Conservation (phyloP, 768 basidiomycete genomes). For the Amyloporia xantha region DNA sequence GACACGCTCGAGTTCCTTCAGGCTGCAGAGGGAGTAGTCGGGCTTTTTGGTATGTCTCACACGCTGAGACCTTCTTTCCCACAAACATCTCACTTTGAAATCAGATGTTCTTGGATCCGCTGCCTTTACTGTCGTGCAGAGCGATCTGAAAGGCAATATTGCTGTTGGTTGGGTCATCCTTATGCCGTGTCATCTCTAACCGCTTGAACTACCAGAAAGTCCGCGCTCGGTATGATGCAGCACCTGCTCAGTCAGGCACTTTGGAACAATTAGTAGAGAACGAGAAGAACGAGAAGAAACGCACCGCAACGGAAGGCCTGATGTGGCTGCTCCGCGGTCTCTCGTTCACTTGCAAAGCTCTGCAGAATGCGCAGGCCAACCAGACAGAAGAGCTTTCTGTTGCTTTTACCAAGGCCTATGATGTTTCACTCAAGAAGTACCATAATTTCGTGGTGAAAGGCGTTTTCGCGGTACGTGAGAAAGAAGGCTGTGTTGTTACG, state of each 20-base stretch:
- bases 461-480: constrained; percentile 44
- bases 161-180: constrained; percentile 40
- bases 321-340: constrained; percentile 93
- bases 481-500: neutral
- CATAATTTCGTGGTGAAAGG: constrained; percentile 70
- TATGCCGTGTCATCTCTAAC: constrained; percentile 1
- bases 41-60: constrained; percentile 70
- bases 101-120: constrained; percentile 80
- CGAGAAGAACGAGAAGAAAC: constrained; percentile 85
- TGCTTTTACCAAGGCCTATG: constrained; percentile 81
- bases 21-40: constrained; percentile 81
- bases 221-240: constrained; percentile 65
- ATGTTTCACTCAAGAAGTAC: constrained; percentile 71
- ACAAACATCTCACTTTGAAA: neutral
- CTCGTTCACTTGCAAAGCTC: constrained; percentile 79
- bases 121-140: constrained; percentile 79
- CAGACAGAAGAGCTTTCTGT: constrained; percentile 52
- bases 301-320: constrained; percentile 82
- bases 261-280: constrained; percentile 79
- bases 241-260: constrained; percentile 60
- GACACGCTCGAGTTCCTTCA: constrained; percentile 86
- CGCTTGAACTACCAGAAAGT: constrained; percentile 65
- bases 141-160: constrained; percentile 90
- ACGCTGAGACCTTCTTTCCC: neutral
- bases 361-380: constrained; percentile 66